Conservation (phyloP, 2,329 filamentous ascomycete species). For the Cordyceps javanica region DNA sequence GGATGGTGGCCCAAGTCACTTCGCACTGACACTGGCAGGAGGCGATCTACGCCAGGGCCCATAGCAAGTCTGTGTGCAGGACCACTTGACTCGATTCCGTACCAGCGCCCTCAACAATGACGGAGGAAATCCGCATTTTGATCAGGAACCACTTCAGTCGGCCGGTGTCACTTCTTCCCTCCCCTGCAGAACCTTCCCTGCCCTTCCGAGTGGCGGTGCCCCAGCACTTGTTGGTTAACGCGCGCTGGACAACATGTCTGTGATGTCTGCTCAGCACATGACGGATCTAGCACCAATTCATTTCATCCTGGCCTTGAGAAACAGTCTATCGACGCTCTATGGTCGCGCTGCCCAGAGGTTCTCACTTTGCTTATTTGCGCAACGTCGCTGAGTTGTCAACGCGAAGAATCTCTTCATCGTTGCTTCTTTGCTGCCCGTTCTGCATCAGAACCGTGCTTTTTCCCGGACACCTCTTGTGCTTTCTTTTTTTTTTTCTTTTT, state of each 20-base stretch:
- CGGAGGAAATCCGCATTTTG: background rate
- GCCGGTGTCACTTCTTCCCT: no score
- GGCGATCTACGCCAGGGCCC: conserved; percentile 5
- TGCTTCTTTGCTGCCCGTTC: background rate
- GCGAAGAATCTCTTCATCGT: background rate
- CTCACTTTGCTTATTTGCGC: background rate
- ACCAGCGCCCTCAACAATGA: background rate
- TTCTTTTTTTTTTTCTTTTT: no score
- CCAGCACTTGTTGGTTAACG: no score
- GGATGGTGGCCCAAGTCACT: background rate
- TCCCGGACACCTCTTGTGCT: background rate
- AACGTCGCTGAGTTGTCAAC: background rate
- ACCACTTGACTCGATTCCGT: background rate
- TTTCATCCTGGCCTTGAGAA: no score
- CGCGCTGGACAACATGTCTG: no score
- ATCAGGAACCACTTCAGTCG: background rate
- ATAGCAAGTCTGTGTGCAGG: background rate
- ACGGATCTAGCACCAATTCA: no score
- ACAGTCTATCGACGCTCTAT: no score
- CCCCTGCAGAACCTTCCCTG: no score
- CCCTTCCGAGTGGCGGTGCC: no score
- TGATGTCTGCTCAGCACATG: no score
- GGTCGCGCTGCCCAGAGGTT: no score
- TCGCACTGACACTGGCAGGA: conserved; percentile 4
- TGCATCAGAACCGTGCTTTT: background rate